These are phyloP conservation scores for Mortierella claussenii DNA, from an alignment of 192 early-diverging fungal genomes.

Conservation along the genomic window DNA sequence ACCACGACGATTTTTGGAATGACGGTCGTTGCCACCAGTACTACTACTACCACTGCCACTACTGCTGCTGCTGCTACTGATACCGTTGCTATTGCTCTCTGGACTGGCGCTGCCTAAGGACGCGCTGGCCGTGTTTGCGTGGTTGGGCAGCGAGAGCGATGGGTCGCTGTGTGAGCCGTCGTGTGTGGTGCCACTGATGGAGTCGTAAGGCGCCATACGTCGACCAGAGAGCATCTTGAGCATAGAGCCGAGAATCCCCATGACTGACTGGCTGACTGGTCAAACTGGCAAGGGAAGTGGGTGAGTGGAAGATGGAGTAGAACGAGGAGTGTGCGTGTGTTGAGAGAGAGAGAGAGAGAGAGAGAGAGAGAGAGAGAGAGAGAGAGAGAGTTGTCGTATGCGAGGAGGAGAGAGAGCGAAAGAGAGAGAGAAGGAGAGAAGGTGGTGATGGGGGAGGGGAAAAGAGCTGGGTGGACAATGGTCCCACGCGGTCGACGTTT, in stretches of 20 bases:
- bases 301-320: background rate
- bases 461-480: background rate
- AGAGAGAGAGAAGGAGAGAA: background rate
- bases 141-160: too few species aligned
- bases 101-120: too few species aligned
- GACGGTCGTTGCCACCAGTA: too few species aligned
- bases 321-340: background rate
- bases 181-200: background rate
- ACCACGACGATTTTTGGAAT: too few species aligned
- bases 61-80: background rate
- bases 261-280: too few species aligned
- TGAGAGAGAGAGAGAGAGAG: background rate
- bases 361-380: background rate
- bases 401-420: background rate
- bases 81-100: background rate
- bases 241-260: conserved; percentile 39
- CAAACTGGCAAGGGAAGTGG: background rate
- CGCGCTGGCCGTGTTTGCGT: too few species aligned
- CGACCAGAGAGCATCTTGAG: conserved; percentile 13
- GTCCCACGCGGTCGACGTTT: too few species aligned
- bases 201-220: conserved; percentile 1
- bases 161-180: background rate
- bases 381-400: background rate
- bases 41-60: too few species aligned
- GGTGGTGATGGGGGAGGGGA: background rate